phyloP scores from a whole-genome alignment of 1,284 basidiomycete species.

The Sporisorium graminicola region DNA sequence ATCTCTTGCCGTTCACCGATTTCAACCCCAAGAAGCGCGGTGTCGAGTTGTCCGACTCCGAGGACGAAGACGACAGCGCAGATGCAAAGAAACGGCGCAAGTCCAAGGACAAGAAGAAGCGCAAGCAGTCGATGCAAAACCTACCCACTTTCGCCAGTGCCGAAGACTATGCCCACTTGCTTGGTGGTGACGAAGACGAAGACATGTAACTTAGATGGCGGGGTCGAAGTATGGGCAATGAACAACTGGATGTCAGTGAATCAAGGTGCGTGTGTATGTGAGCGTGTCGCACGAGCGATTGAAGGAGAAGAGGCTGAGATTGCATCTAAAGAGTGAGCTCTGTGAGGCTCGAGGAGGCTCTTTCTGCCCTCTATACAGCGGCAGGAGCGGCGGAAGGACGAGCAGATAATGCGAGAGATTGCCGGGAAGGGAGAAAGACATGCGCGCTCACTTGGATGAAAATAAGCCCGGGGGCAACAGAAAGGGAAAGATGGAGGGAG shows the following conservation, averaged over 20 bases:
- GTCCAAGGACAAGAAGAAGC: constrained; percentile 72
- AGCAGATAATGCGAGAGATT: not conserved
- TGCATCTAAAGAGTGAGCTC: not conserved
- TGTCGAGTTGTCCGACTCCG: constrained; percentile 9
- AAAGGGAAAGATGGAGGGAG: not conserved
- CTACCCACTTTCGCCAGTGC: constrained; percentile 92
- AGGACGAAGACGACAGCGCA: constrained; percentile 36
- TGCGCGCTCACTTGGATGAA: not conserved
- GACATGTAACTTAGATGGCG: constrained; percentile 21
- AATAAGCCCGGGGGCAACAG: not conserved
- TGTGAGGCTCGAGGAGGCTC: not conserved
- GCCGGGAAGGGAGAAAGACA: not conserved
- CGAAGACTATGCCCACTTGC: constrained; percentile 93
- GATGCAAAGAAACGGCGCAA: constrained; percentile 53
- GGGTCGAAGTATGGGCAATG: too few species aligned
- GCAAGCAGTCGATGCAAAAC: constrained; percentile 78
- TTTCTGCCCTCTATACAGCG: too few species aligned
- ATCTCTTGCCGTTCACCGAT: constrained; percentile 64
- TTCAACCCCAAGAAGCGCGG: constrained; percentile 42
- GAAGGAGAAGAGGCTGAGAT: not conserved
- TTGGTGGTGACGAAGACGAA: constrained; percentile 75
- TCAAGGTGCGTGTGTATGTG: too few species aligned
- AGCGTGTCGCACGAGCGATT: not conserved
- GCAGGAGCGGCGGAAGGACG: not conserved
- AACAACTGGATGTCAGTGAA: too few species aligned